These are phyloP conservation scores for Flaveria trinervia DNA, from an alignment of 129 eudicot species.

Conservation along the genomic window DNA sequence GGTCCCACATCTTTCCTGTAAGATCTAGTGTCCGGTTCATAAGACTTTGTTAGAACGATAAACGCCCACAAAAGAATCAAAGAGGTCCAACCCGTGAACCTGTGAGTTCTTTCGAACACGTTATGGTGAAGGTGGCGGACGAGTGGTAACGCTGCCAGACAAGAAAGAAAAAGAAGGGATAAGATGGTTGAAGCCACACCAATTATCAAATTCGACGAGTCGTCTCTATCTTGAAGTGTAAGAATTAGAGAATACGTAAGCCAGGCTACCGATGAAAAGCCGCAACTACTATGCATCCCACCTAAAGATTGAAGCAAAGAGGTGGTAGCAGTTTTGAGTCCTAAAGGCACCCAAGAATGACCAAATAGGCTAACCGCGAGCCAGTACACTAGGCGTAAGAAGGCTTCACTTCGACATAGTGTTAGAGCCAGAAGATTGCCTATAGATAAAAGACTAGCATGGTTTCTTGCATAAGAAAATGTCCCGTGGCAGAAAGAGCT, in stretches of 20 bases:
- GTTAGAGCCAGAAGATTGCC: constrained; percentile 60
- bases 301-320: constrained; percentile 70
- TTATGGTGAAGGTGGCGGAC: constrained; percentile 81
- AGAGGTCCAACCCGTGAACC: constrained; percentile 62
- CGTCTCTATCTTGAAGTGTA: constrained; percentile 53
- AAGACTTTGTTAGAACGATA: constrained; percentile 45
- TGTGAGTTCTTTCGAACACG: constrained; percentile 67
- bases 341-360: constrained; percentile 58
- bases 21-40: constrained; percentile 46
- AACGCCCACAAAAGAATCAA: constrained; percentile 67
- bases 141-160: constrained; percentile 66
- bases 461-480: constrained; percentile 53
- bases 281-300: constrained; percentile 79
- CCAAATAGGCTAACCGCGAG: constrained; percentile 56
- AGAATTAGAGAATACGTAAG: constrained; percentile 55
- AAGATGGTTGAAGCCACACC: constrained; percentile 53
- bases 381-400: constrained; percentile 58
- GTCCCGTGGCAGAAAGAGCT: constrained; percentile 55
- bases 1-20: constrained; percentile 43
- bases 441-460: constrained; percentile 56
- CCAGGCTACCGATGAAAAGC: constrained; percentile 67
- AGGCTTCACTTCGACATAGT: constrained; percentile 69
- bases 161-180: constrained; percentile 46
- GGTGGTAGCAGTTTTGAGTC: constrained; percentile 53
- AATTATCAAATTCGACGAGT: constrained; percentile 47